These are phyloP conservation scores for Angomonas deanei DNA, from an alignment of 208 protist species.

Conservation along the genomic window DNA sequence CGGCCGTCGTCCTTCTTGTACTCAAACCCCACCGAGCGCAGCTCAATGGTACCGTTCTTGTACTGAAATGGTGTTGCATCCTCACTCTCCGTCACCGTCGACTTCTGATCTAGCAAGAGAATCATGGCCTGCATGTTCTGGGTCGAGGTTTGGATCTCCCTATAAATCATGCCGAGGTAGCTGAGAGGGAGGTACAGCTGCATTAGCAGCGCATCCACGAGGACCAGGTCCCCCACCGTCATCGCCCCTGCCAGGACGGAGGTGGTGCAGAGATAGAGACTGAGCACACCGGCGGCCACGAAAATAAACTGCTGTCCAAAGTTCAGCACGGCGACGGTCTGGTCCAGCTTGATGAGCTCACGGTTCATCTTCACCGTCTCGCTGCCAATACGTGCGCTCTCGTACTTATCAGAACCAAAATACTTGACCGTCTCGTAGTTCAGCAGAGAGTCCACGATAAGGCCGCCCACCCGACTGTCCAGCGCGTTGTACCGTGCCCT, in stretches of 20 bases:
- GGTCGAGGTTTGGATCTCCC: conserved; percentile 88
- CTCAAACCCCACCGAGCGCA: conserved; percentile 79
- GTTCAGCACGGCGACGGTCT: conserved; percentile 90
- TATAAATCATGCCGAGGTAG: conserved; percentile 94
- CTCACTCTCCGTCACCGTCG: conserved; percentile 32
- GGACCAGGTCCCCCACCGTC: conserved; percentile 93
- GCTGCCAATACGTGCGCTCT: conserved; percentile 58
- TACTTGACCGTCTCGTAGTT: conserved; percentile 96
- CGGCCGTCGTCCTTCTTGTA: conserved; percentile 45
- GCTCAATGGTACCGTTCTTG: conserved; percentile 84
- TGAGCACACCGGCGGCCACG: conserved; percentile 64
- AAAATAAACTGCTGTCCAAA: conserved; percentile 95
- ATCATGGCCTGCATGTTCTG: conserved; percentile 96
- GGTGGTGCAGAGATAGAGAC: conserved; percentile 80
- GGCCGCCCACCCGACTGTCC: conserved; percentile 86
- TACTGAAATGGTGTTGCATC: conserved; percentile 61
- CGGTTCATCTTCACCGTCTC: conserved; percentile 79
- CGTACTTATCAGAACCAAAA: conserved; percentile 86
- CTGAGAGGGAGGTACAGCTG: conserved; percentile 97
- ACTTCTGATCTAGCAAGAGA: conserved; percentile 65
- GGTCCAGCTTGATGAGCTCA: conserved; percentile 71
- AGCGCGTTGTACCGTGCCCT: conserved; percentile 83
- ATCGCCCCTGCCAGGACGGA: conserved; percentile 75
- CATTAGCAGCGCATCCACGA: conserved; percentile 91
- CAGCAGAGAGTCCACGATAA: conserved; percentile 91